Base-by-base conservation (phyloP, 2,329 filamentous ascomycete species). In the Botrytis paeoniae region DNA sequence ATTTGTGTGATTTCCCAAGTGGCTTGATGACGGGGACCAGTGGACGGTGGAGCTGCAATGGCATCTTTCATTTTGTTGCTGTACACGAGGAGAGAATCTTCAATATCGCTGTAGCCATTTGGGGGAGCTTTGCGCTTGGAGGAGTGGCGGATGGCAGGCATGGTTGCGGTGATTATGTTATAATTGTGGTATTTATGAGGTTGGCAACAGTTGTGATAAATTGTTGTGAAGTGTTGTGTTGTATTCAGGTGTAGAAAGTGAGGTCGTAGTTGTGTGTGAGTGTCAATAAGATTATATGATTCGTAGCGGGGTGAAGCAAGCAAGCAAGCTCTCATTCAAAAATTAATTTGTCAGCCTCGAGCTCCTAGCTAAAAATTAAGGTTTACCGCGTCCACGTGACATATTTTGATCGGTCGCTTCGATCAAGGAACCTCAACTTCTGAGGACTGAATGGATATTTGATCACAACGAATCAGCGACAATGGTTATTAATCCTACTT, bases 1-100 rank as follows among this genome's bases (percentile, higher is more conserved):
- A 99, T 98, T 82, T 98, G 95, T 81, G 99, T 98, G 77, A 99
- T 94, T 75, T 96, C 95, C 96, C 96, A 99, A 76, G 95, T 89
- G 78, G 93, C 93, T 84, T 98, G 94, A 81, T 98, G 92, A 81
- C 95, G 95, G 2, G 89, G 88, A 0, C 89, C 93, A 87, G 88
- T 94, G 88, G 84, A 93, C 81, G 84, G 93, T 84, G 94, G 91
- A 65, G 94, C 92, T 83, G 97, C 97, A 81, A 98, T 94, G 70
- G 96, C 96, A 81, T 97, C 93, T 83, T 95, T 96, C 93, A 97
- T 95, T 86, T 95, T 94, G 86, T 95, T 95, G 79, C 87, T 85
- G 84, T 96, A 96, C 79, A 95, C 91, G 78, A 96, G 88, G 60
- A 96, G 89, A 78, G 94, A 93, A 81, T 94, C 92, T 82, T 95